These are phyloP conservation scores for Triticum monococcum DNA, from an alignment of 176 grass and related monocot species.

Conservation along the genomic window DNA sequence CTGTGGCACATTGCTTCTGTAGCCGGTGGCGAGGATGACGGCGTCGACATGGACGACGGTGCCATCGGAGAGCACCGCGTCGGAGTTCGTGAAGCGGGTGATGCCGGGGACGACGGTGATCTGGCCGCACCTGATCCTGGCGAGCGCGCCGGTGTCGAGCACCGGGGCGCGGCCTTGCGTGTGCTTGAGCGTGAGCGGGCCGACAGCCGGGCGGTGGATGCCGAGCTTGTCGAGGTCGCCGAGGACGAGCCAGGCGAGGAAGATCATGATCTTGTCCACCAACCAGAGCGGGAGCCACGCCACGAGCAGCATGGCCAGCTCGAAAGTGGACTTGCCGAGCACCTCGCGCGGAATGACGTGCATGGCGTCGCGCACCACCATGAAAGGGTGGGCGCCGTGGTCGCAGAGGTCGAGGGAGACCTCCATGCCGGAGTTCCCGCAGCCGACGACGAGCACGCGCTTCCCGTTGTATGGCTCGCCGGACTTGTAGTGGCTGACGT, in stretches of 20 bases:
- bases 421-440: constrained; percentile 68
- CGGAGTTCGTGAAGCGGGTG: constrained; percentile 25
- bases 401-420: constrained; percentile 44
- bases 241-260: constrained; percentile 62
- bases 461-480: constrained; percentile 30
- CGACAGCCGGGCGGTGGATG: constrained; percentile 55
- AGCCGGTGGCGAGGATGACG: constrained; percentile 75
- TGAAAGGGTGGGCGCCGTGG: constrained; percentile 24
- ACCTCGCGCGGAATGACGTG: constrained; percentile 53
- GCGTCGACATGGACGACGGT: constrained; percentile 42
- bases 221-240: constrained; percentile 59
- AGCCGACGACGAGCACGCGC: constrained; percentile 50
- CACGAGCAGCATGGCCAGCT: constrained; percentile 69
- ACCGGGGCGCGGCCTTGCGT: constrained; percentile 57
- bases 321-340: constrained; percentile 73
- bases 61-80: constrained; percentile 62
- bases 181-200: constrained; percentile 74
- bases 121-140: constrained; percentile 47
- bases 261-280: constrained; percentile 66
- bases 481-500: constrained; percentile 36
- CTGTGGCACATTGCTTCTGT: constrained; percentile 73
- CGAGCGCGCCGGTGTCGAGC: constrained; percentile 61
- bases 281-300: constrained; percentile 80
- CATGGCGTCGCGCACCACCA: constrained; percentile 36
- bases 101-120: constrained; percentile 69